Evolutionary conservation across 257 asterid species (phyloP).

Genomic region (Leptodermis oblonga): DNA sequence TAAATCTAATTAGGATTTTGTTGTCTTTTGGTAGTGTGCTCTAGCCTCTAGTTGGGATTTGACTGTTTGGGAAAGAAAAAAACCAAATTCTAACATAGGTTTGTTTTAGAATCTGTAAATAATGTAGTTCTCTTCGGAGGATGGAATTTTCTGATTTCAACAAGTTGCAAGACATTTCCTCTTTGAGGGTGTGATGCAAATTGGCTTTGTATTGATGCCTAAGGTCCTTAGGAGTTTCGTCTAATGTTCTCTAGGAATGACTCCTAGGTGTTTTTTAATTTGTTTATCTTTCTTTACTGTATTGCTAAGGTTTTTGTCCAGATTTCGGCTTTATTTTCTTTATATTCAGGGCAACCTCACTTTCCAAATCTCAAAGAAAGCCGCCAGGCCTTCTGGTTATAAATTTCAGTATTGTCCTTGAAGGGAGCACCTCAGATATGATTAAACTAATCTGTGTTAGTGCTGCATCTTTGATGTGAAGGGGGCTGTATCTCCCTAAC

Average conservation of each 20-base stretch:
- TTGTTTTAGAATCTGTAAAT: too few species aligned
- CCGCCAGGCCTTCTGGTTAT: background rate
- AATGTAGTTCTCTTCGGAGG: background rate
- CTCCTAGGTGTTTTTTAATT: background rate
- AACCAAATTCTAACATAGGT: too few species aligned
- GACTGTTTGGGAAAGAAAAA: too few species aligned
- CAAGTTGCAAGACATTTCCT: too few species aligned
- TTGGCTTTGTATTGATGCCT: too few species aligned
- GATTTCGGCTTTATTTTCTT: background rate
- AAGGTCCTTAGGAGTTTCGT: too few species aligned
- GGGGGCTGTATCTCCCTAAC: background rate
- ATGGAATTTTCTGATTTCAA: background rate
- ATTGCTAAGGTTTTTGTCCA: background rate
- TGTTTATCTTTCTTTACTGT: background rate
- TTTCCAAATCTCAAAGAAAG: background rate
- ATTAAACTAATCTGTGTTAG: background rate
- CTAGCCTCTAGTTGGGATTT: background rate
- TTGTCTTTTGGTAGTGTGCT: background rate
- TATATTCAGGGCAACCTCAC: background rate
- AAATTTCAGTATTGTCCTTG: background rate
- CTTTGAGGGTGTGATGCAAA: background rate
- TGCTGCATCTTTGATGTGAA: background rate
- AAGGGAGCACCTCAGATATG: background rate
- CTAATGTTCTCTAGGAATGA: too few species aligned
- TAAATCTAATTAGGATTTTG: background rate